These are phyloP conservation scores for Fraxinus ornus DNA, from an alignment of 305 asterid species.

Conservation along the genomic window DNA sequence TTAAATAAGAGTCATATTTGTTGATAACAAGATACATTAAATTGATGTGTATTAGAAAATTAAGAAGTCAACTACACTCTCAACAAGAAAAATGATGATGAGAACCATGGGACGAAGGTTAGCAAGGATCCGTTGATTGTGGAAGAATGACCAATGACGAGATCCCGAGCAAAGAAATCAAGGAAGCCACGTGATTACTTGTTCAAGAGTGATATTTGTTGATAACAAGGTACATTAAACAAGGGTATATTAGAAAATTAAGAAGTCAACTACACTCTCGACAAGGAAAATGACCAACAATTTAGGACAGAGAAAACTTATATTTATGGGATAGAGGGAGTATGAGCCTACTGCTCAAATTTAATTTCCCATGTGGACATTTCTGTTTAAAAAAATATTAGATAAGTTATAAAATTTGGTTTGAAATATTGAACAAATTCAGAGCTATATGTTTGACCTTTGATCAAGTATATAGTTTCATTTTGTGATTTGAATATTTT, in stretches of 20 bases:
- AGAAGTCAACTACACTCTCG: not conserved
- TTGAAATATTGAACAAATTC: not conserved
- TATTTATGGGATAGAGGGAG: not conserved
- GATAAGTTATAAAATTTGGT: not conserved
- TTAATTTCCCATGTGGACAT: not conserved
- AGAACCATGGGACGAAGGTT: not conserved
- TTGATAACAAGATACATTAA: not conserved
- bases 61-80: not conserved
- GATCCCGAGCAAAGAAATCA: not conserved
- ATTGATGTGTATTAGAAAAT: not conserved
- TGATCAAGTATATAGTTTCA: not conserved
- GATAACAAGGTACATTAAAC: not conserved
- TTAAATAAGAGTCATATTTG: not conserved
- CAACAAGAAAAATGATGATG: not conserved
- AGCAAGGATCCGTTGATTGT: not conserved
- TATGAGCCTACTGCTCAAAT: not conserved
- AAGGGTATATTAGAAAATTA: not conserved
- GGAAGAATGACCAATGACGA: not conserved
- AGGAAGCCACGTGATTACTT: not conserved
- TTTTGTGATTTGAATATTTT: not conserved
- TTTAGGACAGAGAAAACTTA: not conserved
- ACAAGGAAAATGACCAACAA: not conserved
- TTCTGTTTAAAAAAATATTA: not conserved
- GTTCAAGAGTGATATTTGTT: not conserved
- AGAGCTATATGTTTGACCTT: not conserved